phyloP scores from a whole-genome alignment of 129 eudicot genomes.

The Flaveria bidentis region DNA sequence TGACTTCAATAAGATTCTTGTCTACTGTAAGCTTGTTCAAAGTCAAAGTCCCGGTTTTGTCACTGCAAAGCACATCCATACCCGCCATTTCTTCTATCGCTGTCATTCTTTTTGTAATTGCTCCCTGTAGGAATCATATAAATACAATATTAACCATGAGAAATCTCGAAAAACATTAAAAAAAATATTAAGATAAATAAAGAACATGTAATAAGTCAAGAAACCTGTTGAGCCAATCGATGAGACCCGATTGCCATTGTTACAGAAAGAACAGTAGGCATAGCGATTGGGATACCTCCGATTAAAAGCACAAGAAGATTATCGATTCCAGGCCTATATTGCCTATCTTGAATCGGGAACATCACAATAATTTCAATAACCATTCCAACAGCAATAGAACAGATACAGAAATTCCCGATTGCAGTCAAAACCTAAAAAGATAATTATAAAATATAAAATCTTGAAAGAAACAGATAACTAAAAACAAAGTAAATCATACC shows the following conservation, averaged over 20 bases:
- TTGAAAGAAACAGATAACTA: not conserved
- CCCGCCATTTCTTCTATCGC: slow-evolving; percentile 99
- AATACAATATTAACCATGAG: not conserved
- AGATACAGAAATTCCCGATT: slow-evolving; percentile 96
- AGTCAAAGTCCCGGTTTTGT: slow-evolving; percentile 96
- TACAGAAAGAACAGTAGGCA: slow-evolving; percentile 99
- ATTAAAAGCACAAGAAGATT: slow-evolving; percentile 97
- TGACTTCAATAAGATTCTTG: slow-evolving; percentile 94
- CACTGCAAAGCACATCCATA: slow-evolving; percentile 99
- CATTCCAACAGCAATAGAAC: slow-evolving; percentile 99
- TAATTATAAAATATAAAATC: slow-evolving; percentile 4
- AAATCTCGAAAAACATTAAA: not conserved
- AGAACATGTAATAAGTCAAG: slow-evolving; percentile 16
- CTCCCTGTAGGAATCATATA: slow-evolving; percentile 58
- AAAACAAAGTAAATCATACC: not conserved
- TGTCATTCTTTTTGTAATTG: slow-evolving; percentile 98
- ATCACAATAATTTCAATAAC: slow-evolving; percentile 86
- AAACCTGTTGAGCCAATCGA: slow-evolving; percentile 96
- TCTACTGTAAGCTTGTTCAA: slow-evolving; percentile 95
- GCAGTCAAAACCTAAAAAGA: slow-evolving; percentile 85
- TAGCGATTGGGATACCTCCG: slow-evolving; percentile 98
- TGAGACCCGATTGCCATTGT: slow-evolving; percentile 99
- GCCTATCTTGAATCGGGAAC: slow-evolving; percentile 92
- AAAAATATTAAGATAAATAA: too few species aligned
- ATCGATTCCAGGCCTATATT: slow-evolving; percentile 98